A percentile compares a stretch with the other conserved stretches of the same genome.
phyloP scores from a whole-genome alignment of 352 stramenopile species.

The Pythium phragmitis region DNA sequence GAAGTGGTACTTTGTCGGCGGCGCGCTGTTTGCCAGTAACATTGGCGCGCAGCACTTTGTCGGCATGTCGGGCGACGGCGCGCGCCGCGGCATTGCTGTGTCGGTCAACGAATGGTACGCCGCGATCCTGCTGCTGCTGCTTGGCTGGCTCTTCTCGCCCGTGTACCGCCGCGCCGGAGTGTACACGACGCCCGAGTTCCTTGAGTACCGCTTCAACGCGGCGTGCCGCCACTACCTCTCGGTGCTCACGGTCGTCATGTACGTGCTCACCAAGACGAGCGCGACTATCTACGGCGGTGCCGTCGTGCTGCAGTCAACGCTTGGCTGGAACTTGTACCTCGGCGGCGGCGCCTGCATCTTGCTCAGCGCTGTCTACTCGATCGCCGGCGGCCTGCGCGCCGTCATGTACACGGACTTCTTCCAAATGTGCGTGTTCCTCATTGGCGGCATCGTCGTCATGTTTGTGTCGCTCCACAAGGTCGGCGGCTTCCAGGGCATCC shows the following conservation, averaged over 20 bases:
- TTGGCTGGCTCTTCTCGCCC: constrained; percentile 30
- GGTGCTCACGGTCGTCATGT: constrained; percentile 60
- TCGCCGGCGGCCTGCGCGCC: no score
- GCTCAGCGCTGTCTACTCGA: no score
- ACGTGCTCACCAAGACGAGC: constrained; percentile 67
- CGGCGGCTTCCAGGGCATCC: no score
- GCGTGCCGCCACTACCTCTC: constrained; percentile 31
- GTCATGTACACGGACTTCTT: no score
- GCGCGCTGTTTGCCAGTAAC: constrained; percentile 63
- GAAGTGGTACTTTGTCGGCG: constrained; percentile 59
- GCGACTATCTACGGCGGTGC: constrained; percentile 67
- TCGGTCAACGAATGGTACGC: constrained; percentile 71
- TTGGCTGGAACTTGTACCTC: no score
- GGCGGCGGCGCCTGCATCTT: no score
- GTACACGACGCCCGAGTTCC: constrained; percentile 9
- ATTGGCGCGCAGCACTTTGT: constrained; percentile 74
- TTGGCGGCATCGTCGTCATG: no score
- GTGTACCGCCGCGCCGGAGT: constrained; percentile 4
- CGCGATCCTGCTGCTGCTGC: constrained; percentile 48
- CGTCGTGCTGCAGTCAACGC: constrained; percentile 47
- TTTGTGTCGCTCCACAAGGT: no score
- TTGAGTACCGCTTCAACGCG: constrained; percentile 11
- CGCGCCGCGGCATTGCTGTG: constrained; percentile 53
- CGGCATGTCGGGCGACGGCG: constrained; percentile 63
- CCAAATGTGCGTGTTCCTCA: no score